Evolutionary conservation across 306 rosid species (phyloP).

Genomic region (Prunus kanzakura): DNA sequence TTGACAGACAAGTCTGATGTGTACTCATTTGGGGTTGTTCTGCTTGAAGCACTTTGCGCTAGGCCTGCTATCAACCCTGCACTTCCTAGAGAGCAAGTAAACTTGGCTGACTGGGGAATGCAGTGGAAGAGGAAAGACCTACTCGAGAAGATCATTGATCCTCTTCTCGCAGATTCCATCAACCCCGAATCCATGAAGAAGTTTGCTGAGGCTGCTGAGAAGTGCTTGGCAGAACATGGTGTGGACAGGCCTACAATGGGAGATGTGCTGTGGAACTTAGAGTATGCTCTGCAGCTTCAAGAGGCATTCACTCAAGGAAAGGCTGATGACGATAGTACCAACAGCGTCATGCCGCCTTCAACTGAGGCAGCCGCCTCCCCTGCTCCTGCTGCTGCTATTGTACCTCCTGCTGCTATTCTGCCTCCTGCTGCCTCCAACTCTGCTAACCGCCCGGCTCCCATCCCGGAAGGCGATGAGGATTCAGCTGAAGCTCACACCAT

Average conservation of each 20-base stretch:
- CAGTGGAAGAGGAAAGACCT: constrained; percentile 46
- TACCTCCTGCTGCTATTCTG: neutral
- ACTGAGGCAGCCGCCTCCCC: neutral
- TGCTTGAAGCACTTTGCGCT: constrained; percentile 42
- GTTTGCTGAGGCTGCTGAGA: constrained; percentile 54
- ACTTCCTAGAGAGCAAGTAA: constrained; percentile 50
- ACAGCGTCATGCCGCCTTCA: neutral
- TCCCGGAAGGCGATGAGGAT: constrained; percentile 22
- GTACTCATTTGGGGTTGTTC: constrained; percentile 49
- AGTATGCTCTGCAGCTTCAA: constrained; percentile 52
- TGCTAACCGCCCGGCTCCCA: neutral
- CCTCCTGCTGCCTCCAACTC: neutral
- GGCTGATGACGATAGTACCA: constrained; percentile 16
- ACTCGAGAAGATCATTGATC: constrained; percentile 45
- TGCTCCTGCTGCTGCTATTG: constrained; percentile 5
- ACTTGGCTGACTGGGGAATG: constrained; percentile 59
- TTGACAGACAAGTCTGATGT: constrained; percentile 53
- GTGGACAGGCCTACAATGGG: constrained; percentile 60
- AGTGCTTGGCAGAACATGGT: constrained; percentile 47
- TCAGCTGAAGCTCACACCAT: constrained; percentile 27
- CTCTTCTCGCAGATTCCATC: constrained; percentile 33
- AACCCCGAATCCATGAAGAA: constrained; percentile 50
- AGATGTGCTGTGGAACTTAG: constrained; percentile 52
- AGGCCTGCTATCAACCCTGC: constrained; percentile 45
- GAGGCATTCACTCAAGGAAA: constrained; percentile 42